Base-by-base conservation (phyloP, 148 eudicot species). In the Diospyros kaki region DNA sequence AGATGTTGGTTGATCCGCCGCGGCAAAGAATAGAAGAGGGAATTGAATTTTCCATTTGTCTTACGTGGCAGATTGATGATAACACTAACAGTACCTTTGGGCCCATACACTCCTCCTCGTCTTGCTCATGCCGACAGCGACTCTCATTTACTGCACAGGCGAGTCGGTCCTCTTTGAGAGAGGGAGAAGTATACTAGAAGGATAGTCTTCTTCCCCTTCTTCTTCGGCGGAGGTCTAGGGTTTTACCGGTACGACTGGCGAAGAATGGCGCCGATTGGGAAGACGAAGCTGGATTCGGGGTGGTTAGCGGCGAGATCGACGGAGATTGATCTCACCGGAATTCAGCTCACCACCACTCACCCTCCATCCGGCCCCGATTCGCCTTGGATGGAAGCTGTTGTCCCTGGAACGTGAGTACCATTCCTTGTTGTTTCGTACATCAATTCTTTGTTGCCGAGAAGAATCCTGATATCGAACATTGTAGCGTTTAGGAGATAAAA, bases 261-360 rank as follows among this genome's bases (percentile, higher is more conserved):
- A 12, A 4, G 52, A 61, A 86, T 86, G 98, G 86, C 77, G 89
- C 88, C 80, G 78, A 80, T 88, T 4, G 94, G 92, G 68, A 89
- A 91, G 79, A 85, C 12, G 15, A 76, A 87, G 76, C 81, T 94
- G 6, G 89, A 89, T 71, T 73, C 78, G 17, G 93, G 91, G 6
- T 94, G 98, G 98, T 71, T 94, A 71, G 97, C 98, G n/a, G 97
- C 97, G 6, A 73, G 98, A 73, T 92, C 97, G 40, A 90, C 93
- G n/a, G 97, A 92, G 73, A 77, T 92, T 8, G 70, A 86, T 3
- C 81, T 90, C 74, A 87, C 86, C 70, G 98, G 98, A 74, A 84
- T 82, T 73, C 81, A 92, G 81, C 91, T 94, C 68, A 94, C 98
- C 78, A 94, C 98, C 17, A 87, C 90, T 77, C 84, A 83, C 11